Evolutionary conservation across 208 protist species (phyloP).

Genomic region (Spironucleus salmonicida): DNA sequence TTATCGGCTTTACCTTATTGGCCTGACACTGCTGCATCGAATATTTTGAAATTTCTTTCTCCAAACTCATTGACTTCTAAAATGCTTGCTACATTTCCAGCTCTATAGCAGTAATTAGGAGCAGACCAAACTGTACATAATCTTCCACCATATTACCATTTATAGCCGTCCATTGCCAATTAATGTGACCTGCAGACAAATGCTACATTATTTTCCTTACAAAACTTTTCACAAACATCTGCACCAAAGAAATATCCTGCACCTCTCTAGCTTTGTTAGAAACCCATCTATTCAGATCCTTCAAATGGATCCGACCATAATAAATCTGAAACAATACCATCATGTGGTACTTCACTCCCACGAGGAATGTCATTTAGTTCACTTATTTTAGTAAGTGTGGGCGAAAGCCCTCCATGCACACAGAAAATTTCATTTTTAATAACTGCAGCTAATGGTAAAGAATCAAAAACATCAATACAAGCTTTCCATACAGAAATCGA

Average conservation of each 20-base stretch:
- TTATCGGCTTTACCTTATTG: neutral
- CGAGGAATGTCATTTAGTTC: neutral
- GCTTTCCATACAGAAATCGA: constrained; percentile 96
- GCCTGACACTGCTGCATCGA: constrained; percentile 75
- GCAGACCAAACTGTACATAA: constrained; percentile 81
- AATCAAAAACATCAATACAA: constrained; percentile 98
- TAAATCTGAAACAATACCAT: constrained; percentile 57
- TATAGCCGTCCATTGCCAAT: constrained; percentile 80
- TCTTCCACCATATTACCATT: constrained; percentile 70
- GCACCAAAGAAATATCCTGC: constrained; percentile 96
- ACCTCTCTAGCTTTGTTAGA: constrained; percentile 70
- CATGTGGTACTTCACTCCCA: constrained; percentile 50
- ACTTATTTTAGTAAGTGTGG: constrained; percentile 14
- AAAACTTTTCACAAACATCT: constrained; percentile 64
- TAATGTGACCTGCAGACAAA: constrained; percentile 60
- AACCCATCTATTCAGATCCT: constrained; percentile 77
- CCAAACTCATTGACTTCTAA: constrained; percentile 57
- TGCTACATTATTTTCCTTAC: constrained; percentile 20
- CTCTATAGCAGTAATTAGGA: constrained; percentile 82
- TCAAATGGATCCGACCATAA: constrained; percentile 54
- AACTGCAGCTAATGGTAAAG: constrained; percentile 82
- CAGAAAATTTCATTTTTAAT: constrained; percentile 72
- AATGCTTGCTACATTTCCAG: constrained; percentile 91
- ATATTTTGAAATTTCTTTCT: constrained; percentile 86
- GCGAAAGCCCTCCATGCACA: constrained; percentile 37